Conservation (phyloP, 768 basidiomycete species). For the Auricularia sp. region DNA sequence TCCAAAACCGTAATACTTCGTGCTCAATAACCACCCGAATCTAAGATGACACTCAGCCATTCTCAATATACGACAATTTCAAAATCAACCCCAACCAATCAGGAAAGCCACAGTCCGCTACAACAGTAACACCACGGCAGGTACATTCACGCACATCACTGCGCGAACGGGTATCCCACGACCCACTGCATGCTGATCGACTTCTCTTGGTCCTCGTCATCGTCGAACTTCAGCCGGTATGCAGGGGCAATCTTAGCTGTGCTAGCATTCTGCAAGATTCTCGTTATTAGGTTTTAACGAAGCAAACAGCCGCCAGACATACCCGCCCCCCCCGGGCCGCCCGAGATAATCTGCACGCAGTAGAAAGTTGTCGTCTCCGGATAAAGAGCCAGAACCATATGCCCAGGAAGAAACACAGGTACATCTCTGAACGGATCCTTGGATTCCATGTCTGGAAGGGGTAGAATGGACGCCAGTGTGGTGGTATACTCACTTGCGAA, state of each 20-base stretch:
- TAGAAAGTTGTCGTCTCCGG: slow-evolving; percentile 90
- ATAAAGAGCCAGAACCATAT: slow-evolving; percentile 78
- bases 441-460: no score
- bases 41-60: no score
- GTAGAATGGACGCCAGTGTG: no score
- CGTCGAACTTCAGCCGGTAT: slow-evolving; percentile 81
- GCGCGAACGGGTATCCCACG: slow-evolving; percentile 41
- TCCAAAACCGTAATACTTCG: no score
- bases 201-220: slow-evolving; percentile 79
- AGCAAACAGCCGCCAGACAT: neutral
- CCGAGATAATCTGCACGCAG: slow-evolving; percentile 62
- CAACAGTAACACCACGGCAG: no score
- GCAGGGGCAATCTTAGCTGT: slow-evolving; percentile 40
- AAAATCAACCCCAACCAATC: no score
- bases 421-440: no score
- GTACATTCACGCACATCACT: neutral
- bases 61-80: no score
- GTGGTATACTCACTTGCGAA: no score
- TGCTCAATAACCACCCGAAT: no score
- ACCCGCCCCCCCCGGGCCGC: slow-evolving; percentile 37
- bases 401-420: slow-evolving; percentile 60
- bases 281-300: neutral
- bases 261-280: neutral
- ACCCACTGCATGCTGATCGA: slow-evolving; percentile 67
- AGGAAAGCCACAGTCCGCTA: no score